Percentiles rank a stretch among this genome's conserved stretches.
Evolutionary conservation across 2,329 filamentous ascomycete species (phyloP).

Genomic region (Pseudovirgaria hyperparasitica): DNA sequence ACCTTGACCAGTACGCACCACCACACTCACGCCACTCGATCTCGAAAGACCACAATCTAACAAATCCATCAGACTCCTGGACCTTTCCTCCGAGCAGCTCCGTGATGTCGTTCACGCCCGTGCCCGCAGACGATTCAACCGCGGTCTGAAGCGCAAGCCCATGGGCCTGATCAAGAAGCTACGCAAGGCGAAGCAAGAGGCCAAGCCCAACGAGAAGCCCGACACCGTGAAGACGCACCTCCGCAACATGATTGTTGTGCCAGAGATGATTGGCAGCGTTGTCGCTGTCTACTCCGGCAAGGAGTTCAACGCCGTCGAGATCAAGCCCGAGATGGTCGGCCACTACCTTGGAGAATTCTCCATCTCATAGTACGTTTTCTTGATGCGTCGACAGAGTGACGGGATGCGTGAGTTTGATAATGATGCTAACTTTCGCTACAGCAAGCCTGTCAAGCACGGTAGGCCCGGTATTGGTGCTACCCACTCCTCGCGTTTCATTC

Average conservation of each 20-base stretch:
- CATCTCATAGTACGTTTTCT: constrained; percentile 84
- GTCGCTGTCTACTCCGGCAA: constrained; percentile 99
- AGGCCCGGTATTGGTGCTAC: constrained; percentile 99
- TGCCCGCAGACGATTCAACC: constrained; percentile 98
- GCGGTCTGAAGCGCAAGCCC: constrained; percentile 98
- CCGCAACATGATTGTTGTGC: constrained; percentile 99
- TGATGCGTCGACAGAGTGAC: constrained; percentile 2
- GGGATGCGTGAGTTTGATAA: too few relatives aligned
- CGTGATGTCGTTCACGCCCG: constrained; percentile 99
- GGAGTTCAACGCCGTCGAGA: constrained; percentile 99
- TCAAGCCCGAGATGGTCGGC: constrained; percentile 99
- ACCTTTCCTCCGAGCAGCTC: constrained; percentile 96
- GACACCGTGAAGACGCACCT: constrained; percentile 99
- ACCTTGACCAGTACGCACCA: constrained; percentile 87
- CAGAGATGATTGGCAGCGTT: constrained; percentile 98
- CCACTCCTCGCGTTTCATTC: constrained; percentile 99
- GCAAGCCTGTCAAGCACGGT: constrained; percentile 99
- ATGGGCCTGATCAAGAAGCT: constrained; percentile 99
- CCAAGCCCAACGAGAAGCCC: constrained; percentile 99
- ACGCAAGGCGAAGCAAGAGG: constrained; percentile 98
- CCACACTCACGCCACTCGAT: constrained; percentile 5
- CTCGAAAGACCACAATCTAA: not conserved
- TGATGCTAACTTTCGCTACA: constrained; percentile 46
- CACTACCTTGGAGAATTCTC: constrained; percentile 99
- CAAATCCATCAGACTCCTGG: constrained; percentile 63